A percentile compares a stretch with the other conserved stretches of the same genome.
Evolutionary conservation across 352 stramenopile species (phyloP).

Genomic region (Phytophthora brassicae): DNA sequence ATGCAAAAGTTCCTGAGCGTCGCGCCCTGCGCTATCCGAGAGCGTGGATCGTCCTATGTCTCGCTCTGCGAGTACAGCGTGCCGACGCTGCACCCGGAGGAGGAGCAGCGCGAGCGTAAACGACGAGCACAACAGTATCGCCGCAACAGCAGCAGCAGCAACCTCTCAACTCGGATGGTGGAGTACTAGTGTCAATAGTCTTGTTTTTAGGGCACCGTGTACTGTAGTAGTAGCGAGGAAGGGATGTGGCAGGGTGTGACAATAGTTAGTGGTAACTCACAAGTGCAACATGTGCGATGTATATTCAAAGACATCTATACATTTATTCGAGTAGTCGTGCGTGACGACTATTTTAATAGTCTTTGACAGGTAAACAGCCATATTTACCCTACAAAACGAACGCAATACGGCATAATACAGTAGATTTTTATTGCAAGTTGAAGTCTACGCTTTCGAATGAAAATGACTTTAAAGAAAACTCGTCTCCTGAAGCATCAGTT

Average conservation of each 20-base stretch:
- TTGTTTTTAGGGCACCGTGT: slow-evolving; percentile 15
- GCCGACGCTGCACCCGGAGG: slow-evolving; percentile 58
- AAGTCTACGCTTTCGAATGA: slow-evolving; percentile 1
- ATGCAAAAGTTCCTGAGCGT: slow-evolving; percentile 81
- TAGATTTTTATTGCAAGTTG: background rate
- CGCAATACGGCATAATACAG: too few species aligned
- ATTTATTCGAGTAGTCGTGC: slow-evolving; percentile 21
- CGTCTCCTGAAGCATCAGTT: slow-evolving; percentile 68
- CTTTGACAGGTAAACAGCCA: too few species aligned
- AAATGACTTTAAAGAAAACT: slow-evolving; percentile 24
- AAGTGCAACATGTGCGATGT: too few species aligned
- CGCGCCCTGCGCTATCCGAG: slow-evolving; percentile 59
- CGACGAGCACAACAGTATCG: slow-evolving; percentile 69
- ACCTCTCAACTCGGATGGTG: slow-evolving; percentile 38
- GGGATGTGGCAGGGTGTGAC: slow-evolving; percentile 22
- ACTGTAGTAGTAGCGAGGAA: too few species aligned
- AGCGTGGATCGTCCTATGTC: slow-evolving; percentile 80
- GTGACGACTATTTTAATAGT: slow-evolving; percentile 1
- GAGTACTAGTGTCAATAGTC: slow-evolving; percentile 40
- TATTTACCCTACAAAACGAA: background rate
- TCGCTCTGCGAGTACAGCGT: slow-evolving; percentile 80
- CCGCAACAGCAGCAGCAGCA: slow-evolving; percentile 74
- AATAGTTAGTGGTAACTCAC: slow-evolving; percentile 34
- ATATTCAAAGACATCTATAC: slow-evolving; percentile 12
- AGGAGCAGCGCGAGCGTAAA: slow-evolving; percentile 74